A percentile compares a stretch with the other conserved stretches of the same genome.
phyloP scores from a whole-genome alignment of 116 monocot genomes.

The Iris pallida region DNA sequence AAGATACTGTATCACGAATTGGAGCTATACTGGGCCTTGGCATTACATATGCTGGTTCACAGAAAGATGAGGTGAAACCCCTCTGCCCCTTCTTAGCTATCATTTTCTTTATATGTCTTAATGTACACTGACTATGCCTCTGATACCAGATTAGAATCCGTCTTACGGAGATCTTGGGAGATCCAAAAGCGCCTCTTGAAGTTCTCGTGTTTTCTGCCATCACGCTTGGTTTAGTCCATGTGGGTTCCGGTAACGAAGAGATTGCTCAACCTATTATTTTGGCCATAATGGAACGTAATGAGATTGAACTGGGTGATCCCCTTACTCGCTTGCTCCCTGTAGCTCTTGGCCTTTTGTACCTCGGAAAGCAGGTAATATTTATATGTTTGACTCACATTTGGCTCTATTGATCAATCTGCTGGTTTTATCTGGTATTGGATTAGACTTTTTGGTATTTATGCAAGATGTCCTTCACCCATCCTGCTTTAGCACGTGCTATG shows the following conservation, averaged over 20 bases:
- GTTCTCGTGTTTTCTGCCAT: constrained; percentile 81
- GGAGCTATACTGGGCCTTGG: constrained; percentile 93
- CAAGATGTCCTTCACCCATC: too few relatives aligned
- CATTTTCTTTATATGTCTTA: background rate
- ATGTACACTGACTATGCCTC: background rate
- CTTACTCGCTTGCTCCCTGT: constrained; percentile 79
- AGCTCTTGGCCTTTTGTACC: constrained; percentile 85
- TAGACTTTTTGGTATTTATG: too few relatives aligned
- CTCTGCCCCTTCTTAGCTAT: background rate
- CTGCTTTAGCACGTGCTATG: too few relatives aligned
- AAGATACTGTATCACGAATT: constrained; percentile 63
- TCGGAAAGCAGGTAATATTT: constrained; percentile 78
- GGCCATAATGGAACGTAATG: constrained; percentile 84
- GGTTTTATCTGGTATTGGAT: too few relatives aligned
- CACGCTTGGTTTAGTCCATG: constrained; percentile 71
- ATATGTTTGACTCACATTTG: too few relatives aligned
- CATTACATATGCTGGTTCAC: constrained; percentile 89
- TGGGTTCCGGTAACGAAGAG: constrained; percentile 91
- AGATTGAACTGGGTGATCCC: constrained; percentile 68
- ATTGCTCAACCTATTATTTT: constrained; percentile 81
- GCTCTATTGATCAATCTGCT: too few relatives aligned
- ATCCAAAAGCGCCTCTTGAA: constrained; percentile 67
- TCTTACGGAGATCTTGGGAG: constrained; percentile 47
- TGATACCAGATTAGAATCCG: constrained; percentile 42
- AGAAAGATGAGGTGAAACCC: constrained; percentile 71